Evolutionary conservation across 2,329 filamentous ascomycete genomes (phyloP), one percentile per base, ranked within the genome.

Genomic region (Thelonectria blattea): DNA sequence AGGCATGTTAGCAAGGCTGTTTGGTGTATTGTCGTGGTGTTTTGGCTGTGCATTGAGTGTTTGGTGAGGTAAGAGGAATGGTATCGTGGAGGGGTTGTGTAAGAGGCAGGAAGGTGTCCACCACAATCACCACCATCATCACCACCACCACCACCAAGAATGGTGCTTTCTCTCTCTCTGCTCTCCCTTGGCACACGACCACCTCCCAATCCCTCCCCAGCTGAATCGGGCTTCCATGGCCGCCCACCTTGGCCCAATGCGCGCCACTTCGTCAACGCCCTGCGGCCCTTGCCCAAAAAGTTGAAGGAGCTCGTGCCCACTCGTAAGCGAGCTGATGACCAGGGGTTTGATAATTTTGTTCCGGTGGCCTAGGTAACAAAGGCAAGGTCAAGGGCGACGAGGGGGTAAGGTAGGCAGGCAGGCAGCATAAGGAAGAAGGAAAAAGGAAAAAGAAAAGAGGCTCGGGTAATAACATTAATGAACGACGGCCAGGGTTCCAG

Each of bases 1-100:
- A 48, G 47, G 52, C 22, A 52, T 61, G 51, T 69, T 68, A 69
- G 66, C 48, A 52, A 51, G 53, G 5, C 10, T 14, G 11, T 41
- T 55, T n/a, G n/a, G n/a, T n/a, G 3, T 49, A 52, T 47, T 52
- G 48, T 50, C 24, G 10, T 51, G 30, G 11, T 50, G 39, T 34
- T 18, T 34, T 45, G 30, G 43, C 17, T 20, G 2, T 30, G 47
- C 14, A 46, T 27, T 17, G 53, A 7, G n/a, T 8, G 9, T 17
- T 6, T 27, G 11, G 34, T 17, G 3, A 32, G 3, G 9, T 12
- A 27, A 7, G 15, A 5, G 18, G 18, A 3, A 8, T 14, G 20
- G 18, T 17, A 18, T 15, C 11, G 5, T 20, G 41, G 20, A 5
- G 42, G 20, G 39, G 24, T 15, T 12, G 41, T 45, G 27, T 45